These are phyloP conservation scores for Vitis riparia DNA, from an alignment of 164 flowering plant species.

Conservation along the genomic window DNA sequence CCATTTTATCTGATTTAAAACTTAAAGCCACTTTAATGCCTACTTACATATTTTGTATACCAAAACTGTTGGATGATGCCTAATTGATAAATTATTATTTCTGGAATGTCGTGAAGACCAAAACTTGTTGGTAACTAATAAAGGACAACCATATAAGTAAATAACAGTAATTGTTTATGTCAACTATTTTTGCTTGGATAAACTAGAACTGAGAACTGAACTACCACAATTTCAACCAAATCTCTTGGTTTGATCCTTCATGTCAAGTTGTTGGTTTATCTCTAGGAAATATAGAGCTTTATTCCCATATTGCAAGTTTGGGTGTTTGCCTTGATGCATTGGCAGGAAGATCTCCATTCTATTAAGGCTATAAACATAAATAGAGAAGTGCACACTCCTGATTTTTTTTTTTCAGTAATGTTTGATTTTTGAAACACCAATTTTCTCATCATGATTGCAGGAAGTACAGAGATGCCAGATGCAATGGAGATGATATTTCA, in stretches of 20 bases:
- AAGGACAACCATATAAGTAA: background rate
- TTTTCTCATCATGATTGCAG: slow-evolving; percentile 36
- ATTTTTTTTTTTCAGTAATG: background rate
- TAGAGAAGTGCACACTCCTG: too few species aligned
- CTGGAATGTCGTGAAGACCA: background rate
- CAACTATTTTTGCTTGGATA: background rate
- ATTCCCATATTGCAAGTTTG: background rate
- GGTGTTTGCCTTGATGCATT: background rate
- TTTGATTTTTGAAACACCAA: background rate
- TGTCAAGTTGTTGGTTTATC: background rate
- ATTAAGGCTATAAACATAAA: too few species aligned
- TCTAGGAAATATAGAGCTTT: background rate
- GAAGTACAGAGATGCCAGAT: slow-evolving; percentile 85
- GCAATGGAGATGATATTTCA: slow-evolving; percentile 93
- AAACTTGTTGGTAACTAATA: background rate
- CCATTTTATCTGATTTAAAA: background rate
- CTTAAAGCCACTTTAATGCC: too few species aligned
- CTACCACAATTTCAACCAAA: background rate
- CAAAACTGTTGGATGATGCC: too few species aligned
- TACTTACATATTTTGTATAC: too few species aligned
- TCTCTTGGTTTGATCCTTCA: background rate
- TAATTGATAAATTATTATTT: background rate
- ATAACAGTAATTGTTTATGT: background rate
- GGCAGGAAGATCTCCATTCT: too few species aligned
- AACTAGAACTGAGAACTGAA: background rate